Evolutionary conservation across 345 rosid species (phyloP).

Genomic region (Salix udensis): DNA sequence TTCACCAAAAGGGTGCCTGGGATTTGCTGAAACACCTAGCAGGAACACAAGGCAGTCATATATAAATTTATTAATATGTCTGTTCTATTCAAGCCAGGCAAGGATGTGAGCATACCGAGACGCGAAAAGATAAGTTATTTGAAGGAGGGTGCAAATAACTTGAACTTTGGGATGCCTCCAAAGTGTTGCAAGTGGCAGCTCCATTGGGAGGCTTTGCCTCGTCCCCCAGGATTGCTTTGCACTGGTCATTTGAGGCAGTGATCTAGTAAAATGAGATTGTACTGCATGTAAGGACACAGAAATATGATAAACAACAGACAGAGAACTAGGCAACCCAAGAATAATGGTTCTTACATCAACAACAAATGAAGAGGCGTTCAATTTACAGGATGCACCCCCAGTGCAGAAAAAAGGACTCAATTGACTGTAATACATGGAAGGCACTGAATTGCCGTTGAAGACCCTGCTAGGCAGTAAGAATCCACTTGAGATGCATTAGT

Average conservation of each 20-base stretch:
- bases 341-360: constrained; percentile 55
- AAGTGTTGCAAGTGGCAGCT: constrained; percentile 12
- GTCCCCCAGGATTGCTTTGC: constrained; percentile 45
- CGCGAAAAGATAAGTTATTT: constrained; percentile 41
- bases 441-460: constrained; percentile 70
- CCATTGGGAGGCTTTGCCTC: constrained; percentile 24
- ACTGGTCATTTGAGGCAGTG: constrained; percentile 46
- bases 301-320: constrained; percentile 5
- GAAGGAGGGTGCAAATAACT: constrained; percentile 24
- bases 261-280: constrained; percentile 42
- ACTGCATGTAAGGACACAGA: constrained; percentile 21
- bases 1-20: constrained; percentile 80
- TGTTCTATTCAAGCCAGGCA: not conserved
- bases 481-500: not conserved
- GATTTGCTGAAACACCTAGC: constrained; percentile 75
- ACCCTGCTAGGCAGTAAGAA: constrained; percentile 40
- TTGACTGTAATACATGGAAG: constrained; percentile 55
- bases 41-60: constrained; percentile 11
- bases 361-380: constrained; percentile 51
- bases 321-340: constrained; percentile 1
- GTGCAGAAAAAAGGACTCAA: constrained; percentile 57
- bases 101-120: constrained; percentile 42
- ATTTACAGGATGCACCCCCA: constrained; percentile 57
- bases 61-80: not conserved
- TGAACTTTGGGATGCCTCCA: constrained; percentile 25